phyloP scores from a whole-genome alignment of 2,329 filamentous ascomycete genomes.

The Dendryphion nanum region DNA sequence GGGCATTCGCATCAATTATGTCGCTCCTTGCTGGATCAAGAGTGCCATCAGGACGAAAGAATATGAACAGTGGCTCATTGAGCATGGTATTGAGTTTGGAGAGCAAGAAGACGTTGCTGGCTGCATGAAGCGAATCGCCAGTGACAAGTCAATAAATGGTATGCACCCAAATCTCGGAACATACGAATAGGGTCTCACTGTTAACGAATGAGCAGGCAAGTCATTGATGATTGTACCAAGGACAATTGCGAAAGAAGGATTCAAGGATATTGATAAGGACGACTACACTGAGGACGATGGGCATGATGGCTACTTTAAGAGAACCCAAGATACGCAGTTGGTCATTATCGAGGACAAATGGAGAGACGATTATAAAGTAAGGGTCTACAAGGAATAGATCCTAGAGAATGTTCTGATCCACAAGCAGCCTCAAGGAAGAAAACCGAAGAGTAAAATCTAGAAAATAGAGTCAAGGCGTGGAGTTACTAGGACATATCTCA shows the following conservation, averaged over 20 bases:
- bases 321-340: slow-evolving; percentile 40
- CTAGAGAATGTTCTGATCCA: neutral
- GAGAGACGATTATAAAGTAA: slow-evolving; percentile 38
- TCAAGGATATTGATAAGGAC: slow-evolving; percentile 41
- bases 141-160: slow-evolving; percentile 19
- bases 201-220: slow-evolving; percentile 31
- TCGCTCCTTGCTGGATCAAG: slow-evolving; percentile 16
- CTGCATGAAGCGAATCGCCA: slow-evolving; percentile 35
- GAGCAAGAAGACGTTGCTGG: slow-evolving; percentile 30
- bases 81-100: slow-evolving; percentile 42
- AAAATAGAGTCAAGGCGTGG: neutral
- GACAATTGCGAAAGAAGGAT: slow-evolving; percentile 41
- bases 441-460: neutral
- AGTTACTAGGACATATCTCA: neutral
- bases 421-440: slow-evolving; percentile 1
- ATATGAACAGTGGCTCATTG: slow-evolving; percentile 42
- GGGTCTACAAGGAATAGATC: slow-evolving; percentile 31
- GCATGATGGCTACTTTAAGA: slow-evolving; percentile 35
- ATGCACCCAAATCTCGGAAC: slow-evolving; percentile 4
- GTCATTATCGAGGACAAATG: slow-evolving; percentile 46
- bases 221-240: slow-evolving; percentile 44
- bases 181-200: slow-evolving; percentile 1
- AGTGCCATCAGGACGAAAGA: slow-evolving; percentile 33
- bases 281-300: slow-evolving; percentile 37
- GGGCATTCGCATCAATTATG: slow-evolving; percentile 48